Evolutionary conservation across 2,329 filamentous ascomycete species (phyloP).

Genomic region (Achaetomium macrosporum): DNA sequence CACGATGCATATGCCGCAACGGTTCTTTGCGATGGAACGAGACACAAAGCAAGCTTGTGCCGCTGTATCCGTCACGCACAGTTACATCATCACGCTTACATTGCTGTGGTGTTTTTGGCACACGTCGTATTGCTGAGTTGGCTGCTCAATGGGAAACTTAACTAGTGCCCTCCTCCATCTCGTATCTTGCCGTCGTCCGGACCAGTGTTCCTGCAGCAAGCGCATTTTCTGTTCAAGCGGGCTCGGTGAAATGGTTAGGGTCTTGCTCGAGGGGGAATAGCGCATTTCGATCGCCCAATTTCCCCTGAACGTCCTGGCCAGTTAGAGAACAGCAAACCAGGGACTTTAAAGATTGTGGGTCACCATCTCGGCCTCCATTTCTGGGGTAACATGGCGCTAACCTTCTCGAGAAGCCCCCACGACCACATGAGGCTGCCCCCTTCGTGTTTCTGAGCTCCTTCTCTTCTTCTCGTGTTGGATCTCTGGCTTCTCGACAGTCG

Average conservation of each 20-base stretch:
- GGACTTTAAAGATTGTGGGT: neutral
- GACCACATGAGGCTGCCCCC: neutral
- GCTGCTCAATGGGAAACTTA: neutral
- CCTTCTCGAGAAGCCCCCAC: neutral
- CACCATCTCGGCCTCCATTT: neutral
- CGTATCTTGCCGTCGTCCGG: neutral
- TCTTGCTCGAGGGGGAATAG: neutral
- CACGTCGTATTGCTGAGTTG: neutral
- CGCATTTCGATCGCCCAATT: neutral
- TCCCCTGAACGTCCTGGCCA: neutral
- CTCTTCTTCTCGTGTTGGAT: slow-evolving; percentile 2
- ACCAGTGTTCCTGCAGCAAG: too few species aligned
- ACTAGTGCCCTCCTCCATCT: neutral
- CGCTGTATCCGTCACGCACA: neutral
- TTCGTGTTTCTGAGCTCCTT: slow-evolving; percentile 3
- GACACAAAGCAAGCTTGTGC: neutral
- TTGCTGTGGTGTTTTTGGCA: neutral
- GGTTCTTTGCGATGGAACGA: neutral
- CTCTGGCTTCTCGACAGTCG: slow-evolving; percentile 3
- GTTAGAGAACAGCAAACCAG: neutral
- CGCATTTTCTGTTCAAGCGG: neutral
- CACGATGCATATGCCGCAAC: neutral
- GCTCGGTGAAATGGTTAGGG: neutral
- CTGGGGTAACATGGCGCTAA: slow-evolving; percentile 6
- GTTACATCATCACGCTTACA: neutral